phyloP scores from a whole-genome alignment of 169 alveolate genomes.

The Hepatocystis sp. region DNA sequence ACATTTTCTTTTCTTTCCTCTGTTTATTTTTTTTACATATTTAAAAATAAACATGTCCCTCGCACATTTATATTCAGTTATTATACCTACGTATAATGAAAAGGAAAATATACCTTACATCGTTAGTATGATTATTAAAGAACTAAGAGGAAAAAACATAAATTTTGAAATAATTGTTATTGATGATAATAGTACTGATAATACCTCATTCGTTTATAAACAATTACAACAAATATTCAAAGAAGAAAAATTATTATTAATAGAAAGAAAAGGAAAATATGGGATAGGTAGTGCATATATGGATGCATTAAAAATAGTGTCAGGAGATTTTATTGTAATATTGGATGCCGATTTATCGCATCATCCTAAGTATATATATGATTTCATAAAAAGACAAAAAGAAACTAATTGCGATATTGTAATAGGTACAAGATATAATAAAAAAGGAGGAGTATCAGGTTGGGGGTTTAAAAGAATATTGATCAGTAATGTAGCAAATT shows the following conservation, averaged over 20 bases:
- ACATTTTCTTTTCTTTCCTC: background rate
- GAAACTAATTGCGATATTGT: constrained; percentile 94
- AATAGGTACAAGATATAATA: constrained; percentile 96
- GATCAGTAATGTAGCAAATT: constrained; percentile 96
- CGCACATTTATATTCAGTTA: constrained; percentile 86
- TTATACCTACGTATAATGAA: constrained; percentile 97
- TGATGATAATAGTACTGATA: constrained; percentile 97
- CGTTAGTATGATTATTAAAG: constrained; percentile 89
- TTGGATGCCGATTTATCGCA: constrained; percentile 99
- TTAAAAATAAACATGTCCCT: constrained; percentile 10
- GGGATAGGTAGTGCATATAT: constrained; percentile 98
- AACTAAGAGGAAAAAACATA: constrained; percentile 88
- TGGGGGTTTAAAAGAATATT: constrained; percentile 96
- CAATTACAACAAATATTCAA: constrained; percentile 32
- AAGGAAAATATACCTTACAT: constrained; percentile 95
- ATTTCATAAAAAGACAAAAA: constrained; percentile 92
- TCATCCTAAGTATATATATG: constrained; percentile 95
- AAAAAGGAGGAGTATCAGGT: constrained; percentile 97
- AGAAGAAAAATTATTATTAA: constrained; percentile 81
- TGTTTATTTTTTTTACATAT: background rate
- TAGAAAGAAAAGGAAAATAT: constrained; percentile 93
- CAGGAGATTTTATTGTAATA: constrained; percentile 94
- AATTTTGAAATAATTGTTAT: constrained; percentile 94
- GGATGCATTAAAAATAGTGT: constrained; percentile 93
- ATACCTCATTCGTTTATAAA: constrained; percentile 86